Base-by-base conservation (phyloP, 2,329 filamentous ascomycete genomes). In the Coniosporium tulheliwenetii region DNA sequence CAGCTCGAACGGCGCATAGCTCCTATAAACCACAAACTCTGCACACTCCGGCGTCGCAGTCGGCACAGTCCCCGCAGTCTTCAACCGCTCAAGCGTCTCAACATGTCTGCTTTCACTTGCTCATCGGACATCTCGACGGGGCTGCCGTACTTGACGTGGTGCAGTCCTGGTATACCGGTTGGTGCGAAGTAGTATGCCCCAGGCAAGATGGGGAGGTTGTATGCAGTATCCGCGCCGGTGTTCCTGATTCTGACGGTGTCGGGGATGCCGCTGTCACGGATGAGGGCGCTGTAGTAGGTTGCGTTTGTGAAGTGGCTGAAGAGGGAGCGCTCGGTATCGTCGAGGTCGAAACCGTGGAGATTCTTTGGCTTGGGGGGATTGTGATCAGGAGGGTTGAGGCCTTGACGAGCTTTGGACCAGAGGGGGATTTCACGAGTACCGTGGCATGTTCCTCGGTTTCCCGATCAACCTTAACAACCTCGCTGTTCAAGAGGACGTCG, bases 321-420 rank as follows among this genome's bases (percentile, higher is more conserved):
- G 3, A 67, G 29, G 0, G 35, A 15, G 1, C 13, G 39, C 41
- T 71, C 67, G 0, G 46, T 33, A 0, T 38, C 1, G 31, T 47
- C 50, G 5, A 69, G 50, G 41, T 61, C 60, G 19, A 52, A 39
- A 43, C 65, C 64, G 0, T 47, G 49, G 4, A 69, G 51, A 38
- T 56, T 59, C 0, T 56, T 45, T 3, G 60, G 36, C 29, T 52
- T 54, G 2, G 62, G 65, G 65, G 66, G 8, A 64, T 57, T n/a
- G 64, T 51, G 13, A 64, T 52, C 9, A 71, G 45, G 1, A 70
- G 47, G 39, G 64, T 60, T 31, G 58, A 58, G 2, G 62, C 61
- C 7, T 26, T 26, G 19, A 70, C 53, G 10, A 56, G 45, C 39
- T 52, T 54, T 0, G 30, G 42, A 3, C 59, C 58, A 2, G 45